Base-by-base conservation (phyloP, 1,139 yeast genomes). In the Kodamaea plutei region DNA sequence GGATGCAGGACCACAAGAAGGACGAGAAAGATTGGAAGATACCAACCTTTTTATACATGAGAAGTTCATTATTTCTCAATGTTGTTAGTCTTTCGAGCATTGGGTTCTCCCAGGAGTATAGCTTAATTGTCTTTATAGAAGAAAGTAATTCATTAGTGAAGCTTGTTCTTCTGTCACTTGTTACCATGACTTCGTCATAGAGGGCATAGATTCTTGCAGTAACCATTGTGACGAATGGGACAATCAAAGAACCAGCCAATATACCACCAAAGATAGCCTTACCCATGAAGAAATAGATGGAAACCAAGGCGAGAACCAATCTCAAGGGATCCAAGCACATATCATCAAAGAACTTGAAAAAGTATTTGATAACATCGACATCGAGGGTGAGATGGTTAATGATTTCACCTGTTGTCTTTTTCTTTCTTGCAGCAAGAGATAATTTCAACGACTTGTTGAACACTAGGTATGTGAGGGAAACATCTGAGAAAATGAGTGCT, bases 101-200 rank as follows among this genome's bases (percentile, higher is more conserved):
- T 11, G 72, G 69, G 19, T 42, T 38, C 34, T 63, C 69, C 69
- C 69, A 63, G 5, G 66, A 57, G 37, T 61, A 63, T 24, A 63
- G 52, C 35, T 65, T 65, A 38, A 65, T 53, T 28, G 64, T 58
- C 35, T 64, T 65, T 13, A 64, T 59, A 2, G 69, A 57, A 29
- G 51, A 57, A 29, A 65, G 54, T 21, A 65, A 60, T 41, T 66
- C 72, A 15, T 61, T 57, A 16, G 63, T 59, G 30, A 64, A 48
- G 21, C 61, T 52, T 1, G 64, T 56, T 47, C 72, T 54, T 11
- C 53, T 51, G 42, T 64, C 71, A 41, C 56, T 63, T 31, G 49
- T 49, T 31, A 52, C 51, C 59, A 60, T 51, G 26, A 48, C 47
- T 16, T 37, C 44, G 6, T 50, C 46, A 36, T 53, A 56, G 23